Evolutionary conservation across 2,329 filamentous ascomycete species (phyloP).

Genomic region (Fusarium sp.): DNA sequence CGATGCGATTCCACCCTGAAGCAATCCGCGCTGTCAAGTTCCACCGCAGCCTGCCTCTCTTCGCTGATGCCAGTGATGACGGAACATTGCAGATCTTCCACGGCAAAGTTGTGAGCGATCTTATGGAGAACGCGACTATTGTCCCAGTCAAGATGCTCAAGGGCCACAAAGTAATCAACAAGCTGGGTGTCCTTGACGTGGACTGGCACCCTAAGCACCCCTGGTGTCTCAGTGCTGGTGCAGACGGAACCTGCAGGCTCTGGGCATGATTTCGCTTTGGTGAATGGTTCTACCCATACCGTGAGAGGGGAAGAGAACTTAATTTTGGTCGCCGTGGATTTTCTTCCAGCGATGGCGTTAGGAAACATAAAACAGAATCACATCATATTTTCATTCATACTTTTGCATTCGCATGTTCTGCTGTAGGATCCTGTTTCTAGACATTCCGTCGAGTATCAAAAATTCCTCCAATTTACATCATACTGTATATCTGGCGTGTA

Average conservation of each 20-base stretch:
- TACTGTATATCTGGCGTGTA: not conserved
- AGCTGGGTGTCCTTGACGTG: conserved; percentile 90
- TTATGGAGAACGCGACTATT: conserved; percentile 96
- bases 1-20: conserved; percentile 91
- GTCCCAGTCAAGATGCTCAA: conserved; percentile 94
- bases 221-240: conserved; percentile 93
- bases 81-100: conserved; percentile 96
- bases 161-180: conserved; percentile 86
- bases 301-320: not conserved
- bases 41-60: conserved; percentile 84
- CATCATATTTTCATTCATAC: not conserved
- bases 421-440: not conserved
- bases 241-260: conserved; percentile 89
- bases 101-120: conserved; percentile 90
- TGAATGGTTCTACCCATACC: not conserved
- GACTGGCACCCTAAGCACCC: conserved; percentile 96
- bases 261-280: conserved; percentile 64
- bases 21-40: conserved; percentile 91
- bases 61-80: conserved; percentile 95
- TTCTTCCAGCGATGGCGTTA: conserved; percentile 36
- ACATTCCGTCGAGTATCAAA: not conserved
- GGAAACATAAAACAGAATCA: conserved; percentile 21
- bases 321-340: conserved; percentile 16
- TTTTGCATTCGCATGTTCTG: not conserved
- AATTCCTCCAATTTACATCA: no score